Conservation (phyloP, 208 protist genomes). For the Acanthamoeba lenticulata region DNA sequence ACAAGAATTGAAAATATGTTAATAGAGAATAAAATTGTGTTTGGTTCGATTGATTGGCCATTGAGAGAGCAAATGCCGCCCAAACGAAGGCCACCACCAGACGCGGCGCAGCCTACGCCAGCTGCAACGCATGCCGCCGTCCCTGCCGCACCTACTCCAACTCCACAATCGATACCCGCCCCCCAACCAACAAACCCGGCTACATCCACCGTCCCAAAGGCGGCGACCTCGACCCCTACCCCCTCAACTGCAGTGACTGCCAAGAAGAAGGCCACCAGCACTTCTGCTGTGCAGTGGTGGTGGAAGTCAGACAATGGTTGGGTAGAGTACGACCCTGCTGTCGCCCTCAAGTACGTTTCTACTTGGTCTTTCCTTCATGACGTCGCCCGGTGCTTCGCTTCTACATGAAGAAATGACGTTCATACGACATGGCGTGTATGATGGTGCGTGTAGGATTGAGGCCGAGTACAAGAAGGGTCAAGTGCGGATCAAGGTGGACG, state of each 20-base stretch:
- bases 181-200: too few relatives aligned
- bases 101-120: background rate
- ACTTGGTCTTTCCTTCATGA: background rate
- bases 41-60: too few relatives aligned
- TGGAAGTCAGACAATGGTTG: slow-evolving; percentile 25
- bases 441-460: background rate
- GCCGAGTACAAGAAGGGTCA: background rate
- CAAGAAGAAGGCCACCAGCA: background rate
- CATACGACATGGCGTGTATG: too few relatives aligned
- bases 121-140: background rate
- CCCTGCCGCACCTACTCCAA: background rate
- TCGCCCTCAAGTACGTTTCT: background rate
- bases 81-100: background rate
- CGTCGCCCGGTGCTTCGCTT: too few relatives aligned
- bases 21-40: too few relatives aligned
- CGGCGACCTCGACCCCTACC: too few relatives aligned
- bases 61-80: too few relatives aligned
- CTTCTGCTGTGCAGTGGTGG: background rate
- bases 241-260: too few relatives aligned
- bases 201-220: too few relatives aligned
- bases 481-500: slow-evolving; percentile 1
- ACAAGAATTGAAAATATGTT: too few relatives aligned
- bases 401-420: too few relatives aligned
- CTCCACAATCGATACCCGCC: too few relatives aligned
- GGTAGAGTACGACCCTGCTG: background rate